Base-by-base conservation (phyloP, 441 rosid genomes). In the Theobroma grandiflorum region DNA sequence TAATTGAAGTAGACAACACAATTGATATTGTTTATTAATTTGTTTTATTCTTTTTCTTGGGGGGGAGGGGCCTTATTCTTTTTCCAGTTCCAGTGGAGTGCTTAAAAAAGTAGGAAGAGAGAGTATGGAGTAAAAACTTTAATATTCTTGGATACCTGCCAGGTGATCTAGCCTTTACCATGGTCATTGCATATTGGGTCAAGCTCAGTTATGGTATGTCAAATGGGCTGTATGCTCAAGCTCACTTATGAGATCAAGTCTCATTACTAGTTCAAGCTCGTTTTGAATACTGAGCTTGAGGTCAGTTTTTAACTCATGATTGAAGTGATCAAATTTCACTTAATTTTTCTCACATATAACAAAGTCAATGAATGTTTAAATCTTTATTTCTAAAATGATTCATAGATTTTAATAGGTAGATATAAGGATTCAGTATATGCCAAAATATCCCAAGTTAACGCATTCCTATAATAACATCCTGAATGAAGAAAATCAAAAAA, bases 251-350 rank as follows among this genome's bases (percentile, higher is more conserved):
- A 62, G 26, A 38, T 65, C 14, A n/a, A 65, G 45, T 49, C 70
- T 65, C 47, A 38, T 65, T 38, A 65, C 70, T 65, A 38, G 31
- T 65, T 65, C 70, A 38, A 38, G 70, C 70, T 65, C 49, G 4
- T 65, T 38, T 65, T 18, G 3, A 61, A 18, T 37, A 11, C 43
- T 35, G 26, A 65, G 49, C 47, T 18, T 65, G 70, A 65, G 22
- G 12, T 38, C 49, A 18, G 49, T 16, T 65, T 64, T 38, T 9
- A 38, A 38, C 20, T 10, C 26, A 37, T 65, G n/a, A 38, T 65
- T n/a, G 47, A 8, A 38, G 49, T 38, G 47, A 18, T 38, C 18
- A 2, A 38, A 8, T 65, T 38, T 7, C 70, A 18, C 15, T 18
- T 38, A 38, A 61, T 26, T 26, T 16, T 61, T 11, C 38, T 59